These are phyloP conservation scores for Breynia disticha DNA, from an alignment of 441 rosid species.

Conservation along the genomic window DNA sequence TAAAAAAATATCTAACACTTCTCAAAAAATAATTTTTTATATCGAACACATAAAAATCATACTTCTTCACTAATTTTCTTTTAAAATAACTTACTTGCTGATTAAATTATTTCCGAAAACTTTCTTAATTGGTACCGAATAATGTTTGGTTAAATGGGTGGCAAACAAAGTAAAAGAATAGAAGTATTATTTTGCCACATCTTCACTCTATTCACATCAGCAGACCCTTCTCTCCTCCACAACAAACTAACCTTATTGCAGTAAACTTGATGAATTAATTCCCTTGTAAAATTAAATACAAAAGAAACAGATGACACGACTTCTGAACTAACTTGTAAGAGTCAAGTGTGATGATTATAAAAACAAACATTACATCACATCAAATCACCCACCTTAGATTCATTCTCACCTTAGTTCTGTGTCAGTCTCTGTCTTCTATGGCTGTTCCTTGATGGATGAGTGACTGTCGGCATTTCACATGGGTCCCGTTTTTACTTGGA, in stretches of 20 bases:
- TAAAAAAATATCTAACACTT: no score
- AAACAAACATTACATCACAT: conserved; percentile 10
- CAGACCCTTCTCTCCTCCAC: conserved; percentile 8
- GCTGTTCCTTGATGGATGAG: not conserved
- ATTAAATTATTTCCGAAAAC: no score
- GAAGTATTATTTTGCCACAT: conserved; percentile 29
- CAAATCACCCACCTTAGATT: conserved; percentile 25
- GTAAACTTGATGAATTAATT: no score
- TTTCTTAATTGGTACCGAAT: no score
- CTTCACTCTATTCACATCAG: conserved; percentile 19
- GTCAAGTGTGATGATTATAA: no score
- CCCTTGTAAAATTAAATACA: not conserved
- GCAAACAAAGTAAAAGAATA: no score
- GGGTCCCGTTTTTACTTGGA: conserved; percentile 15
- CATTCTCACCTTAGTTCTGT: not conserved
- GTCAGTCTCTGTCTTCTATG: not conserved
- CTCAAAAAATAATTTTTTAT: no score
- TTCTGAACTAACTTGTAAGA: conserved; percentile 18
- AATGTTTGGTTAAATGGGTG: no score
- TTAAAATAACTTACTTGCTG: no score
- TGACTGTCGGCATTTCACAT: conserved; percentile 19
- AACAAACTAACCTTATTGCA: conserved; percentile 2
- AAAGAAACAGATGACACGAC: conserved; percentile 14
- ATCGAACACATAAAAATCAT: no score
- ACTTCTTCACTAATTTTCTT: no score